Evolutionary conservation across 2,329 filamentous ascomycete species (phyloP).

Genomic region (Pseudopyrenochaeta lycopersici): DNA sequence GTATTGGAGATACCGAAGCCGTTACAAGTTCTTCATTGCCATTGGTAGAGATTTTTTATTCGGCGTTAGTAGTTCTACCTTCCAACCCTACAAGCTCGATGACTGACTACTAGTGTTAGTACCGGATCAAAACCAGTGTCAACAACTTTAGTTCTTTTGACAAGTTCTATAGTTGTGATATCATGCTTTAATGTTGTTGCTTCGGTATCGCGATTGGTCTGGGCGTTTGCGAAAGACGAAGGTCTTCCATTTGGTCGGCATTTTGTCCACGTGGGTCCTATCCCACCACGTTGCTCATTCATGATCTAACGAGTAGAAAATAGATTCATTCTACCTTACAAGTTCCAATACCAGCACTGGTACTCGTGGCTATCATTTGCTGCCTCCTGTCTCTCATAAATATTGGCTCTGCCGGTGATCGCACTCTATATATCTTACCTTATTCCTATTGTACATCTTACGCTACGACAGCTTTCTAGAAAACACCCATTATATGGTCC

Average conservation of each 20-base stretch:
- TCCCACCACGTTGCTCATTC: background rate
- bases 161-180: constrained; percentile 19
- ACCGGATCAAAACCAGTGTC: constrained; percentile 44
- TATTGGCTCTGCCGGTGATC: constrained; percentile 41
- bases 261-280: constrained; percentile 23
- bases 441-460: constrained; percentile 36
- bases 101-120: too few relatives aligned
- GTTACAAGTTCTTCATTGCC: constrained; percentile 16
- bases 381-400: constrained; percentile 52
- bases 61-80: constrained; percentile 9
- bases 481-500: constrained; percentile 20
- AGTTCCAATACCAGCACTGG: constrained; percentile 26
- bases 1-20: constrained; percentile 49
- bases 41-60: constrained; percentile 49
- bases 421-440: constrained; percentile 36
- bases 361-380: constrained; percentile 37
- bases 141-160: constrained; percentile 20
- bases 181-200: constrained; percentile 43
- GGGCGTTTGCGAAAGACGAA: constrained; percentile 35
- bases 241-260: constrained; percentile 28
- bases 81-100: too few relatives aligned
- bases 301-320: constrained; percentile 4
- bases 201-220: constrained; percentile 32
- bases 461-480: constrained; percentile 19
- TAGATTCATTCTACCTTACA: constrained; percentile 27